Evolutionary conservation across 768 basidiomycete species (phyloP).

Genomic region (Phlebiopsis flavidoalba): DNA sequence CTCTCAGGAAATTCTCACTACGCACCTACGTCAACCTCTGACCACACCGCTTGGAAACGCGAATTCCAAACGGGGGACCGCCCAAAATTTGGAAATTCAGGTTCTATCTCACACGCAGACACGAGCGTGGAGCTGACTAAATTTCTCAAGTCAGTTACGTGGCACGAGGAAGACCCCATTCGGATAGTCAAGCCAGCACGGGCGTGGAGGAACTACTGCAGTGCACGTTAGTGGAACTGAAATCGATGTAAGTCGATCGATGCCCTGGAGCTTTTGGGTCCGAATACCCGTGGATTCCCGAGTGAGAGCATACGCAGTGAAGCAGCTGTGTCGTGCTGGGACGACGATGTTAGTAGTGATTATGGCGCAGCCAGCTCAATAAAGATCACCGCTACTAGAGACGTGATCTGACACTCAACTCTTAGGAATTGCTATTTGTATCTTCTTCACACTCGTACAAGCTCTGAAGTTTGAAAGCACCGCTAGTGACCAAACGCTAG

Average conservation of each 20-base stretch:
- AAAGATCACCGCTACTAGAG: too few relatives aligned
- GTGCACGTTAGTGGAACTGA: too few relatives aligned
- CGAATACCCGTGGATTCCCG: slow-evolving; percentile 85
- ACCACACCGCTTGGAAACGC: too few relatives aligned
- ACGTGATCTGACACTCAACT: too few relatives aligned
- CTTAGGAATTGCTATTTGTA: slow-evolving; percentile 88
- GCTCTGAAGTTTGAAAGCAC: slow-evolving; percentile 94
- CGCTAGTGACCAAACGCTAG: slow-evolving; percentile 71
- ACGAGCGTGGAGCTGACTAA: slow-evolving; percentile 95
- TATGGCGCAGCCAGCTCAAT: not conserved
- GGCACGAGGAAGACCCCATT: slow-evolving; percentile 90
- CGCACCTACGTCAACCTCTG: slow-evolving; percentile 80
- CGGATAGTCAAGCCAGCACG: slow-evolving; percentile 98
- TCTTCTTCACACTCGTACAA: slow-evolving; percentile 92
- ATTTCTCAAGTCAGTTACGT: slow-evolving; percentile 95
- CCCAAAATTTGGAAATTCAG: slow-evolving; percentile 99
- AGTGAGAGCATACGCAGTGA: slow-evolving; percentile 91
- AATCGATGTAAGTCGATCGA: slow-evolving; percentile 95
- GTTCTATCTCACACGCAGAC: slow-evolving; percentile 91
- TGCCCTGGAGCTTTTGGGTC: slow-evolving; percentile 90
- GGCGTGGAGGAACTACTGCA: slow-evolving; percentile 89
- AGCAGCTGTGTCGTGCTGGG: slow-evolving; percentile 83
- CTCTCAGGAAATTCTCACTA: slow-evolving; percentile 82
- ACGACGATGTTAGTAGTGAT: slow-evolving; percentile 73
- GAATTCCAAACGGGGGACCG: too few relatives aligned